A percentile compares a stretch with the other conserved stretches of the same genome.
Evolutionary conservation across 441 rosid species (phyloP).

Genomic region (Heliophila coronopifolia): DNA sequence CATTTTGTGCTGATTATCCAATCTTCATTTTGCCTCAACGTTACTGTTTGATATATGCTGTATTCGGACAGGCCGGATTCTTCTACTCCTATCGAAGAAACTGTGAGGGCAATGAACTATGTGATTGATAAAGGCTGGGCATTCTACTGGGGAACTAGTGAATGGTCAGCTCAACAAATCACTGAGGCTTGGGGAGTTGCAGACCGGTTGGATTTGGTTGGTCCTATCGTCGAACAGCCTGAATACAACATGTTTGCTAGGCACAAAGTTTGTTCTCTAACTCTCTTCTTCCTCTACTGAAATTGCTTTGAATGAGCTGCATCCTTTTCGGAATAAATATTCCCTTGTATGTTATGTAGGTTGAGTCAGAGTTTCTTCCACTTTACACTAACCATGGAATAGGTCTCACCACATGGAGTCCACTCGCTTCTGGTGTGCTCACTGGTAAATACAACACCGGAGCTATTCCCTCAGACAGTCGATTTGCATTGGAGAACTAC

Average conservation of each 20-base stretch:
- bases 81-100: conserved; percentile 85
- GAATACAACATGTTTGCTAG: conserved; percentile 82
- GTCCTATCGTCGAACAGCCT: conserved; percentile 91
- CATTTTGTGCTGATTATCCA: not conserved
- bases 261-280: conserved; percentile 53
- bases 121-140: conserved; percentile 98
- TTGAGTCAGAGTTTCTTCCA: conserved; percentile 84
- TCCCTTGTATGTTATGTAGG: conserved; percentile 34
- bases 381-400: conserved; percentile 75
- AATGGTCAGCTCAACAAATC: conserved; percentile 94
- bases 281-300: not conserved
- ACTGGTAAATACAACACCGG: conserved; percentile 93
- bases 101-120: conserved; percentile 87
- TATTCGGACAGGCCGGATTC: conserved; percentile 79
- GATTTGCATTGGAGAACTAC: conserved; percentile 91
- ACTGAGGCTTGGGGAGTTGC: conserved; percentile 96
- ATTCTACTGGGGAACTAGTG: conserved; percentile 97
- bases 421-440: conserved; percentile 94
- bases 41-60: no score
- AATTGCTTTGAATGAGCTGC: not conserved
- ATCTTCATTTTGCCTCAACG: not conserved
- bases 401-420: conserved; percentile 97
- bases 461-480: conserved; percentile 72
- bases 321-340: not conserved
- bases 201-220: conserved; percentile 70